Percentiles rank a stretch among this genome's conserved stretches.
These are phyloP conservation scores for Aspergillus sp. DNA, from an alignment of 2,329 filamentous ascomycete species.

Conservation along the genomic window DNA sequence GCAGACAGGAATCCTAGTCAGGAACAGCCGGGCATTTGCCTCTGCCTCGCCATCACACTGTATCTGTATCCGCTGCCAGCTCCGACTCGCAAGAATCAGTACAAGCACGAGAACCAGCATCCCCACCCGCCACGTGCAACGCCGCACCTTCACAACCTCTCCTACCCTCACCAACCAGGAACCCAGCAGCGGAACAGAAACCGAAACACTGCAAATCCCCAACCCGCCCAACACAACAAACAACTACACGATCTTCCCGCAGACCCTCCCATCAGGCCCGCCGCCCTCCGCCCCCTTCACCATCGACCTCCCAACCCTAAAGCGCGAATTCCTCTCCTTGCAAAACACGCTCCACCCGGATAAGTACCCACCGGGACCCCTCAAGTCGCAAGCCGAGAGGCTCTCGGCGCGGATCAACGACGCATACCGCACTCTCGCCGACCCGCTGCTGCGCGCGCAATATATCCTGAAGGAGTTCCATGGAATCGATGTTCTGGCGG, in stretches of 20 bases:
- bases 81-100: neutral
- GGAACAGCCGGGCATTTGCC: neutral
- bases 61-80: constrained; percentile 21
- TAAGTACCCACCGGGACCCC: constrained; percentile 52
- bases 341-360: constrained; percentile 62
- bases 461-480: constrained; percentile 72
- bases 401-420: constrained; percentile 86
- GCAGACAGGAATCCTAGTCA: neutral
- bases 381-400: constrained; percentile 70
- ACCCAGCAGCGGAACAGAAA: neutral
- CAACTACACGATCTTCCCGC: constrained; percentile 88
- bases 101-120: neutral
- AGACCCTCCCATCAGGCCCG: constrained; percentile 74
- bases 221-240: constrained; percentile 53
- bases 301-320: constrained; percentile 71
- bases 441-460: constrained; percentile 82
- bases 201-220: constrained; percentile 13
- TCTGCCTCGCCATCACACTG: constrained; percentile 9
- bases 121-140: constrained; percentile 1
- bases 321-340: constrained; percentile 82
- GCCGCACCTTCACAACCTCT: constrained; percentile 28
- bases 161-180: constrained; percentile 4
- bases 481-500: constrained; percentile 73
- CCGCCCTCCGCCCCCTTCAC: constrained; percentile 78
- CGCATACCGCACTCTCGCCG: constrained; percentile 82